phyloP scores from a whole-genome alignment of 768 basidiomycete species.

The Cystofilobasidium ferigula region DNA sequence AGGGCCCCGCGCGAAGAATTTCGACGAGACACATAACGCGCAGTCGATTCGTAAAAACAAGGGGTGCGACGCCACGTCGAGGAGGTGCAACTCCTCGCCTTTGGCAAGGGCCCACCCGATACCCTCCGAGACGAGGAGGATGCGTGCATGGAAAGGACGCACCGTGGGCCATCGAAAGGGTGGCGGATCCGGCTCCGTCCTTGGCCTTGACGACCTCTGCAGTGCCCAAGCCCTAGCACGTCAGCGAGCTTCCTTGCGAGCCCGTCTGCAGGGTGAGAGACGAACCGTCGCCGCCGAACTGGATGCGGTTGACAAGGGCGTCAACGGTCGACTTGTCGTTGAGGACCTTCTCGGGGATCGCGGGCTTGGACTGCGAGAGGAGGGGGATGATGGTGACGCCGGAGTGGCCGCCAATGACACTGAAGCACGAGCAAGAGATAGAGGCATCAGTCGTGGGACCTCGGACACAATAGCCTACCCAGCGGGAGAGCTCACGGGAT shows the following conservation, averaged over 20 bases:
- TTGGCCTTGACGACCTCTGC: slow-evolving; percentile 89
- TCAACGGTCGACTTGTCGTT: slow-evolving; percentile 29
- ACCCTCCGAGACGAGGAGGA: neutral
- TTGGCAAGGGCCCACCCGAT: neutral
- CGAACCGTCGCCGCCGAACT: slow-evolving; percentile 76
- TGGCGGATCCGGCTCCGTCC: slow-evolving; percentile 82
- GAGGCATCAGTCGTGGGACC: neutral
- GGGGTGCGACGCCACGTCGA: neutral
- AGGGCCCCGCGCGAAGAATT: neutral
- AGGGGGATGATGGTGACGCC: slow-evolving; percentile 90
- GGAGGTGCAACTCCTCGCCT: neutral
- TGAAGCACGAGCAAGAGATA: neutral
- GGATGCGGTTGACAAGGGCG: slow-evolving; percentile 67
- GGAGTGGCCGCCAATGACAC: slow-evolving; percentile 69
- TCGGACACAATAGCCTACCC: neutral
- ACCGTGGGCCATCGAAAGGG: slow-evolving; percentile 83
- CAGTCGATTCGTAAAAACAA: neutral
- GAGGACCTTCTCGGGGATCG: slow-evolving; percentile 35
- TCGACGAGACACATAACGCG: neutral
- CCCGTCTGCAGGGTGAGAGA: neutral
- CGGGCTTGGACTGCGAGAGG: slow-evolving; percentile 73
- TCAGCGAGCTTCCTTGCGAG: neutral
- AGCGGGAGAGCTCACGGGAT: neutral
- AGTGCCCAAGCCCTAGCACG: too few relatives aligned
- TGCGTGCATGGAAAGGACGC: neutral